These are phyloP conservation scores for Cladosporium austrohemisphaericum DNA, from an alignment of 2,329 filamentous ascomycete species.

Conservation along the genomic window DNA sequence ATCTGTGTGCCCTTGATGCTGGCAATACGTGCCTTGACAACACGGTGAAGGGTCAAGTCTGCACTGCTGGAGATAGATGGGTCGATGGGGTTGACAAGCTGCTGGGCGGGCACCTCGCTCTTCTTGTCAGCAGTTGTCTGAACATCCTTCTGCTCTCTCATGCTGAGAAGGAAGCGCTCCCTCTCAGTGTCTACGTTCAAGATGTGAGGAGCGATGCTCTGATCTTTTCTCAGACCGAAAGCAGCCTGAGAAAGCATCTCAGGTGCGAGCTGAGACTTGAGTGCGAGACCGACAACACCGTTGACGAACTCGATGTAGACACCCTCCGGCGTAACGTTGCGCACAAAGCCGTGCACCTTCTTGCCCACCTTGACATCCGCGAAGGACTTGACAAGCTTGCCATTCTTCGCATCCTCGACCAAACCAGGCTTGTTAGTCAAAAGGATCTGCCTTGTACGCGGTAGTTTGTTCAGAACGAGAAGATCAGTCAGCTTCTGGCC, in stretches of 20 bases:
- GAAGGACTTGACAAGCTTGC: conserved; percentile 67
- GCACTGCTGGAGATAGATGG: conserved; percentile 59
- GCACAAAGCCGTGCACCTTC: conserved; percentile 72
- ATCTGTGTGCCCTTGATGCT: conserved; percentile 88
- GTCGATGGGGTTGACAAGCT: conserved; percentile 61
- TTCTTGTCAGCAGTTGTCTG: conserved; percentile 21
- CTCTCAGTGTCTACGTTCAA: conserved; percentile 67
- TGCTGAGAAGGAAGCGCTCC: conserved; percentile 64
- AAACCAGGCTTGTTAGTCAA: conserved; percentile 82
- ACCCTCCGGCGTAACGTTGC: conserved; percentile 75
- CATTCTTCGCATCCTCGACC: conserved; percentile 67
- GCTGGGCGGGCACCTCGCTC: conserved; percentile 35
- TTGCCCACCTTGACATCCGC: conserved; percentile 68
- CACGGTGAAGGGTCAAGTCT: conserved; percentile 69
- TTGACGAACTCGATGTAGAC: conserved; percentile 87
- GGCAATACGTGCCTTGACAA: conserved; percentile 73
- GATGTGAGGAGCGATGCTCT: conserved; percentile 71
- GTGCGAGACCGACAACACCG: conserved; percentile 71
- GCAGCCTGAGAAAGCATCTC: conserved; percentile 64
- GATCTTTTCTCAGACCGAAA: conserved; percentile 74
- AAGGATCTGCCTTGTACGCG: conserved; percentile 68
- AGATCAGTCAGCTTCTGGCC: conserved; percentile 79
- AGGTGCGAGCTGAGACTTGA: conserved; percentile 71
- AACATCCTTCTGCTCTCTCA: conserved; percentile 50
- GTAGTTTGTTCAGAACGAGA: conserved; percentile 81